Evolutionary conservation across 2,329 filamentous ascomycete species (phyloP), one percentile per base, ranked within the genome.

Genomic region (Penicillium sp.): DNA sequence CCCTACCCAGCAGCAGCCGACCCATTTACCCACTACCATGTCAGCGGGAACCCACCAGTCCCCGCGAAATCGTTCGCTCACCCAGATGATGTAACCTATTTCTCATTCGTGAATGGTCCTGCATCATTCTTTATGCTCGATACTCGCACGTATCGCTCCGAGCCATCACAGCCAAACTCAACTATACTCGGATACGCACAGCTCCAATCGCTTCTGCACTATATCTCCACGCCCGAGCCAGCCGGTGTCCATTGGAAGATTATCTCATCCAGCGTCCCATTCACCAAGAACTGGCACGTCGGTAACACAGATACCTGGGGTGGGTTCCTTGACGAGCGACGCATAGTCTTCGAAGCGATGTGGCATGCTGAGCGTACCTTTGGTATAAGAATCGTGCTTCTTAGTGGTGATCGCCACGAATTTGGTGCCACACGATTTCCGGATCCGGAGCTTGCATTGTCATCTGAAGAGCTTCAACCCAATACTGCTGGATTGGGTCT

Each of bases 281-380:
- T 99, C 72, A 98, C 95, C 7, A 96, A 96, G 78, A 99, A 99
- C 74, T 99, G 95, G 93, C 89, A 86, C 24, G 85, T 96, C 62
- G 93, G 95, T 62, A 86, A 86, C 2, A 82, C 88, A 59, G 95
- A 99, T 70, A 98, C 95, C 0, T 99, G 95, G 95, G 91, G 91
- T 47, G 93, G 93, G 0, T 97, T 96, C 73, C 81, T 97, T 2
- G 78, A 82, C 48, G 95, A 99, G 78, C 87, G 95, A 16, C 84
- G 83, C 53, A 81, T 80, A 54, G 84, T 98, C 26, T 86, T 99
- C 14, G 89, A 96, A 72, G 90, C 91, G 2, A 96, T 97, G 85
- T 98, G 95, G 92, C 88, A 90, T 59, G 87, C 90, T 0, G 88
- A 90, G n/a, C 79, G 84, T 13, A 75, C 77, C 1, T 84, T 85